These are phyloP conservation scores for Cetraspora pellucida DNA, from an alignment of 192 early-diverging fungal genomes.

Conservation along the genomic window DNA sequence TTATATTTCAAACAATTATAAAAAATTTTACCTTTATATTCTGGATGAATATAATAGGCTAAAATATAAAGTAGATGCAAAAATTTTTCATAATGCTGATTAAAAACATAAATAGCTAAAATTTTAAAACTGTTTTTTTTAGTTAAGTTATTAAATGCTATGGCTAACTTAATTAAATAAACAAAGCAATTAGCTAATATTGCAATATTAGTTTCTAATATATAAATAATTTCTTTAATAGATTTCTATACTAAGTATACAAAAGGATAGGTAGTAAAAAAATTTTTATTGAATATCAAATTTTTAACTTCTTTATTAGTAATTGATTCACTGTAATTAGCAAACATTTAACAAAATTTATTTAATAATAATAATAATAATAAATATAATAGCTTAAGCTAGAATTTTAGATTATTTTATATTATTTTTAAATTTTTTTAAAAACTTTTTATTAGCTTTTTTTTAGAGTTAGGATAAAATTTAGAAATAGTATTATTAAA, in stretches of 20 bases:
- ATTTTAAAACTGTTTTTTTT: background rate
- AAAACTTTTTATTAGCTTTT: too few relatives aligned
- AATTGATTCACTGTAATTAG: background rate
- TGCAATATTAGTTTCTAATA: background rate
- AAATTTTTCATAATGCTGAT: too few relatives aligned
- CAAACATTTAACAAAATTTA: background rate
- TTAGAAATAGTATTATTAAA: too few relatives aligned
- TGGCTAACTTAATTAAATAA: background rate
- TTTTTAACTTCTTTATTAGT: background rate
- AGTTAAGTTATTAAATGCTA: background rate
- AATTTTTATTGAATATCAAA: background rate
- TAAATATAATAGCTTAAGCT: too few relatives aligned
- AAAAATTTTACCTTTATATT: background rate
- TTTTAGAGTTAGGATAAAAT: too few relatives aligned
- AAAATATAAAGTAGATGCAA: too few relatives aligned
- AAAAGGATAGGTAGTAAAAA: background rate
- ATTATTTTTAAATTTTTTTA: too few relatives aligned
- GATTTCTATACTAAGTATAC: background rate
- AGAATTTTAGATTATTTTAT: too few relatives aligned
- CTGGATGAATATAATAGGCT: background rate
- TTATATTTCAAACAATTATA: too few relatives aligned
- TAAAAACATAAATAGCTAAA: background rate
- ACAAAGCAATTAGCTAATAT: slow-evolving; percentile 1
- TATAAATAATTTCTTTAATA: background rate
- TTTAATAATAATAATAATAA: too few relatives aligned